phyloP scores from a whole-genome alignment of 1,284 basidiomycete species.

The Trichosporon asahii region DNA sequence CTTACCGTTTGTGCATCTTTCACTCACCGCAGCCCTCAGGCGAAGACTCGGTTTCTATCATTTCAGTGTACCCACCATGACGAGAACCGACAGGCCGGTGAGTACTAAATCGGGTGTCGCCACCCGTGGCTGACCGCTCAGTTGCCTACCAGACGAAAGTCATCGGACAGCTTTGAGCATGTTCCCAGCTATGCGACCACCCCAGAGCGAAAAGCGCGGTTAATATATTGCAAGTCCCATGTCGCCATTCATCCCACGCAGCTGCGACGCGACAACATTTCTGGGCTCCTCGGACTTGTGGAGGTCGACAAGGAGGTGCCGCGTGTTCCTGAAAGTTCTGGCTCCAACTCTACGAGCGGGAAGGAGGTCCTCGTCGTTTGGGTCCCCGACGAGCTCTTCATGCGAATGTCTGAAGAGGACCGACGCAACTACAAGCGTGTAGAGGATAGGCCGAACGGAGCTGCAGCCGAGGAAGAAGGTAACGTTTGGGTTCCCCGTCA shows the following conservation, averaged over 20 bases:
- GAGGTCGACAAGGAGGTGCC: conserved; percentile 53
- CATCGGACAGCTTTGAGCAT: conserved; percentile 19
- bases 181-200: background rate
- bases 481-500: conserved; percentile 17
- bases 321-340: conserved; percentile 11
- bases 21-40: too few species aligned
- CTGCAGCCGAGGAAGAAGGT: conserved; percentile 42
- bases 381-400: conserved; percentile 48
- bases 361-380: conserved; percentile 46
- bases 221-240: conserved; percentile 85
- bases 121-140: background rate
- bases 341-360: conserved; percentile 10
- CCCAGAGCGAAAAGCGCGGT: conserved; percentile 38
- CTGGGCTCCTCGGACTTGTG: conserved; percentile 85
- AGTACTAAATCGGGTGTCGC: background rate
- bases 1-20: background rate
- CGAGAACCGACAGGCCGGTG: conserved; percentile 14
- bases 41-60: background rate
- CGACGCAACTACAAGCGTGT: conserved; percentile 39
- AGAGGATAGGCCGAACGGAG: conserved; percentile 26
- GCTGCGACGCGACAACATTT: conserved; percentile 85
- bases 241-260: conserved; percentile 92
- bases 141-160: background rate
- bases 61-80: background rate
- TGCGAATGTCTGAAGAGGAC: conserved; percentile 46